These are phyloP conservation scores for Trypanosoma platydactyli DNA, from an alignment of 208 protist species.

Conservation along the genomic window DNA sequence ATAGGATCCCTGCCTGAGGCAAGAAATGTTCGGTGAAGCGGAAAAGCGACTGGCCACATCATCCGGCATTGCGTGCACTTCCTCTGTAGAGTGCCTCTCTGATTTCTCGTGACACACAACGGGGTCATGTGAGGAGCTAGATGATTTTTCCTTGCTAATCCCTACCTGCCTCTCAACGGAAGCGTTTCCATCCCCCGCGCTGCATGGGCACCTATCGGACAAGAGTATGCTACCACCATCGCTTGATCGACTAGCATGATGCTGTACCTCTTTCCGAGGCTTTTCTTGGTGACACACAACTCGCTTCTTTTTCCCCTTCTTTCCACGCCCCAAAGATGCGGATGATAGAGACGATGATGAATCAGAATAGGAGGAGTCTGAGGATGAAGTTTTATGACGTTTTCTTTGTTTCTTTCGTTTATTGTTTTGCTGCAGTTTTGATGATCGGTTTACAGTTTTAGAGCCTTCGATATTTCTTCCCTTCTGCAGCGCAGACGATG, in stretches of 20 bases:
- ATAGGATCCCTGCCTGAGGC: neutral
- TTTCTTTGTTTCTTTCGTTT: neutral
- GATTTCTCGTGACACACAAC: neutral
- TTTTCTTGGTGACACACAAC: neutral
- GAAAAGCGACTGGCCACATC: neutral
- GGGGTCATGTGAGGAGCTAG: neutral
- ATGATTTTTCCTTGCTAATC: too few relatives aligned
- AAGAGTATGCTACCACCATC: too few relatives aligned
- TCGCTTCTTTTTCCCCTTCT: neutral
- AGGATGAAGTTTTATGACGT: constrained; percentile 2
- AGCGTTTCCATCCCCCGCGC: too few relatives aligned
- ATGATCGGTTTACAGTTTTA: neutral
- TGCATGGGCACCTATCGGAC: too few relatives aligned
- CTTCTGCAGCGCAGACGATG: neutral
- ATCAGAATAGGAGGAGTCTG: constrained; percentile 2
- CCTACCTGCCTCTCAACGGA: too few relatives aligned
- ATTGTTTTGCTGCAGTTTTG: neutral
- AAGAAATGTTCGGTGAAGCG: constrained; percentile 2
- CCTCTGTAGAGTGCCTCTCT: neutral
- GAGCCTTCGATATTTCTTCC: neutral
- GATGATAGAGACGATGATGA: constrained; percentile 9
- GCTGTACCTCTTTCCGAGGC: neutral
- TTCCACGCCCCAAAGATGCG: neutral
- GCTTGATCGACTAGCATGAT: too few relatives aligned
- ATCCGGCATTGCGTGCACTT: neutral